Percentiles rank a stretch among this genome's conserved stretches.
Conservation (phyloP, 768 basidiomycete species). For the Agaricus blazei region DNA sequence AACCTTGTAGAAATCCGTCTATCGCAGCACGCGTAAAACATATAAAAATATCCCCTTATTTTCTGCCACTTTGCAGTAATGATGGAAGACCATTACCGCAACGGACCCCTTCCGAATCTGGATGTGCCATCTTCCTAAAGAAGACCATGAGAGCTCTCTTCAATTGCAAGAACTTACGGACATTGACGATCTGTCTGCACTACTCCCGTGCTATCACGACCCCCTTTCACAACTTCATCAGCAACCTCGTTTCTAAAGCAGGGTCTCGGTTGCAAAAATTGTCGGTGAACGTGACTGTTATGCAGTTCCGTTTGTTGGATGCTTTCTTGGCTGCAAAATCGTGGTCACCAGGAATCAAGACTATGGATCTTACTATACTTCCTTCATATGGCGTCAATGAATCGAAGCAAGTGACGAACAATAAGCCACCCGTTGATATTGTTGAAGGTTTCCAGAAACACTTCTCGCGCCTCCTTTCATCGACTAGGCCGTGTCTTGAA, state of each 20-base stretch:
- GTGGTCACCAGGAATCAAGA: too few species aligned
- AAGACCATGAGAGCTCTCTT: background rate
- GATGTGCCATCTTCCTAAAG: background rate
- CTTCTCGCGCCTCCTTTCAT: too few species aligned
- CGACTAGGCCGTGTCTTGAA: too few species aligned
- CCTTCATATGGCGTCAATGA: background rate
- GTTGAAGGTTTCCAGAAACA: background rate
- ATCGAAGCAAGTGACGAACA: background rate
- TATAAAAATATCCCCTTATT: constrained; percentile 1
- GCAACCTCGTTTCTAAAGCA: background rate
- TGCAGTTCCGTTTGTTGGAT: background rate
- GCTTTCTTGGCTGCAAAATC: background rate
- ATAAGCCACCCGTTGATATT: background rate
- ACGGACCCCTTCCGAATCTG: background rate
- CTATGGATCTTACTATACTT: background rate
- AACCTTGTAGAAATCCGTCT: background rate
- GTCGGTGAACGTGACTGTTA: background rate
- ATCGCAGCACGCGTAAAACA: background rate
- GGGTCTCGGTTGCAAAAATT: background rate
- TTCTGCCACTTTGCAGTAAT: background rate
- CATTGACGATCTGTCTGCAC: background rate
- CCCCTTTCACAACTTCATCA: background rate
- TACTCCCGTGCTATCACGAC: background rate
- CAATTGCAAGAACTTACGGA: background rate
- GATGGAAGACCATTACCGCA: background rate